Conservation (phyloP, 2,329 filamentous ascomycete species). For the Aspergillus pseudoviridinutans region DNA sequence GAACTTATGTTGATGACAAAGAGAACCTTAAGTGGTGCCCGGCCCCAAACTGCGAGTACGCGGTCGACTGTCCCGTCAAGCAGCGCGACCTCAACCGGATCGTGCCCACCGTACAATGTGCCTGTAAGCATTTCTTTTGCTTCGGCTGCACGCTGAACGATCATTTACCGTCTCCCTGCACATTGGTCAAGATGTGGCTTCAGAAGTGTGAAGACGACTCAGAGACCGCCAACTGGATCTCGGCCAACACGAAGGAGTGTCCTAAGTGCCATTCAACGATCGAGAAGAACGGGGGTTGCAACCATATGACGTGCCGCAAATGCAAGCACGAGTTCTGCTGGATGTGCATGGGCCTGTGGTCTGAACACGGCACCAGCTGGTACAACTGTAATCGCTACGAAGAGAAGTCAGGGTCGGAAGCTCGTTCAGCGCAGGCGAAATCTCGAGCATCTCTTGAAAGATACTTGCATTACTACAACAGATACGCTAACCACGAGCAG, state of each 20-base stretch:
- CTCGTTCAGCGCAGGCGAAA: slow-evolving; percentile 85
- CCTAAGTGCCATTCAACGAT: slow-evolving; percentile 95
- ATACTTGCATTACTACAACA: slow-evolving; percentile 99
- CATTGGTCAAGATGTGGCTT: slow-evolving; percentile 88
- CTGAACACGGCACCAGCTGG: slow-evolving; percentile 97
- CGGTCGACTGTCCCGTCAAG: slow-evolving; percentile 83
- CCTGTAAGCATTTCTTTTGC: slow-evolving; percentile 83
- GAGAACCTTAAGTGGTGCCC: slow-evolving; percentile 97
- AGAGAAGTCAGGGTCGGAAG: slow-evolving; percentile 89
- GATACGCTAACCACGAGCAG: slow-evolving; percentile 98
- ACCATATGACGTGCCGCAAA: slow-evolving; percentile 96
- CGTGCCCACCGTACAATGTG: slow-evolving; percentile 85
- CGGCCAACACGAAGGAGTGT: slow-evolving; percentile 97
- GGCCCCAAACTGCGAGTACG: slow-evolving; percentile 93
- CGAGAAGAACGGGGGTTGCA: slow-evolving; percentile 97
- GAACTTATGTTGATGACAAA: slow-evolving; percentile 96
- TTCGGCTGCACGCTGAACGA: slow-evolving; percentile 89
- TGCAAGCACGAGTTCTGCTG: slow-evolving; percentile 97
- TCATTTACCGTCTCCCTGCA: slow-evolving; percentile 89
- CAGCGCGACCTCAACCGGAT: slow-evolving; percentile 78
- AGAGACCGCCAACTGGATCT: slow-evolving; percentile 99
- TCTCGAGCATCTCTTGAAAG: slow-evolving; percentile 86
- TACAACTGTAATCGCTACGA: slow-evolving; percentile 99
- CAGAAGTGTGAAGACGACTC: slow-evolving; percentile 99
- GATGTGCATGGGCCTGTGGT: slow-evolving; percentile 99